Evolutionary conservation across 768 basidiomycete species (phyloP), one percentile per base, ranked within the genome.

Genomic region (Rhodotorula graminis): DNA sequence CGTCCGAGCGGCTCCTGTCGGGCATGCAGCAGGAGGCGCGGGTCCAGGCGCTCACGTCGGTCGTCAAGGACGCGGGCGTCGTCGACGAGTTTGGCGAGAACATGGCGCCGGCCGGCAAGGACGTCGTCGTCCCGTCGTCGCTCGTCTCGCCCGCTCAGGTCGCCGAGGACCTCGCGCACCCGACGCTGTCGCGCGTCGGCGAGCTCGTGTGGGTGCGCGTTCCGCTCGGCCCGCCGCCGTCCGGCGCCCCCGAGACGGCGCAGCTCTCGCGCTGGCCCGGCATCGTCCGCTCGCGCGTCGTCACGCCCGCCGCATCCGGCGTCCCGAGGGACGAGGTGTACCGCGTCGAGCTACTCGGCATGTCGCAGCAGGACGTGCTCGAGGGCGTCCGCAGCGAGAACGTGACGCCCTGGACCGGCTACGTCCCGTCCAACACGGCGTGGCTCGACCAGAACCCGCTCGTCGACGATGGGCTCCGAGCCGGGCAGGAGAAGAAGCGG

Each of bases 161-260:
- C 16, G 52, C 64, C 37, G 57, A 65, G 42, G 67, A 75, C 59
- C 42, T 75, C 9, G 37, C 46, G 1, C 12, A 44, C 40, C 73
- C 73, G 15, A 8, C 44, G 5, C 33, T 52, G 6, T 25, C 49
- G 7, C 69, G 73, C 29, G 67, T 65, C 29, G 73, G 70, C 31
- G 73, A 75, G 53, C 70, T 75, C 58, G 67, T 75, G 29, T 75
- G 73, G 73, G 49, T 47, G 29, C 73, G 73, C 23, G 73, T 74
- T 8, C 69, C 73, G 27, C 56, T 59, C 57, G 65, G 65, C 21
- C 58, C 65, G 47, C 65, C 65, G 27, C 65, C 65, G 7, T 25
- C 59, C 12, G 58, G 49, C 27, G 21, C 33, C 15, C 50, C 64
- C 47, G 66, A 50, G 19, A 52, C 59, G 40, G 65, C 61, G 4